Evolutionary conservation across 192 early-diverging fungal species (phyloP).

Genomic region (Umbelopsis isabellina): DNA sequence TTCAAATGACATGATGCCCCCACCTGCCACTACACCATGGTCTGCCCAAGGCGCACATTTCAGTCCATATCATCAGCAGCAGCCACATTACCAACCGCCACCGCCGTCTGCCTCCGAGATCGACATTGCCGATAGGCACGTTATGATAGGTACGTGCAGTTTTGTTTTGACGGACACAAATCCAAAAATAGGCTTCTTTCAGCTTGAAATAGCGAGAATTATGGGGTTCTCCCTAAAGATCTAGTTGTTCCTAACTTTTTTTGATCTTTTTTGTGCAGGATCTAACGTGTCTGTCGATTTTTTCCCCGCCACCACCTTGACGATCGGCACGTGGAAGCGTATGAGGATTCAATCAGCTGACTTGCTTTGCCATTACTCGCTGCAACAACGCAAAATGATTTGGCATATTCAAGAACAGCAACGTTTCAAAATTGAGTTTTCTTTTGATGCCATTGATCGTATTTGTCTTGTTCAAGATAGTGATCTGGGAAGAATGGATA

Average conservation of each 20-base stretch:
- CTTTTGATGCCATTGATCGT: slow-evolving; percentile 46
- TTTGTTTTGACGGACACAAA: background rate
- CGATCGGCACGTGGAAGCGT: slow-evolving; percentile 66
- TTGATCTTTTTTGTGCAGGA: background rate
- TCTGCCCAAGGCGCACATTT: background rate
- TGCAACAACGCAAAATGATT: slow-evolving; percentile 24
- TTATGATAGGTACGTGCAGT: slow-evolving; percentile 13
- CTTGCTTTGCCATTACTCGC: slow-evolving; percentile 51
- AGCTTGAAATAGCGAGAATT: background rate
- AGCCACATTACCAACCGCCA: slow-evolving; percentile 13
- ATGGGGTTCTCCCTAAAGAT: background rate
- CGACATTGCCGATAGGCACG: slow-evolving; percentile 19
- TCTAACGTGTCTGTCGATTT: slow-evolving; percentile 8
- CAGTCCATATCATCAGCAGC: slow-evolving; percentile 19
- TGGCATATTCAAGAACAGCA: slow-evolving; percentile 64
- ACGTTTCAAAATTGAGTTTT: slow-evolving; percentile 60
- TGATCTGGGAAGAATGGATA: slow-evolving; percentile 1
- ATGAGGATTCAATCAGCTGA: slow-evolving; percentile 51
- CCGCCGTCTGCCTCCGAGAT: slow-evolving; percentile 9
- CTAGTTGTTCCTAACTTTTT: background rate
- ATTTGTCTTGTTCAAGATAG: slow-evolving; percentile 38
- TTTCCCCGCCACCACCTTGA: slow-evolving; percentile 20
- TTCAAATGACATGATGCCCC: slow-evolving; percentile 8
- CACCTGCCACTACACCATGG: slow-evolving; percentile 16
- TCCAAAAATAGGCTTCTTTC: slow-evolving; percentile 5